Percentiles rank a stretch among this genome's conserved stretches.
phyloP scores from a whole-genome alignment of 176 grass and related monocot species.

The Oryza officinalis region DNA sequence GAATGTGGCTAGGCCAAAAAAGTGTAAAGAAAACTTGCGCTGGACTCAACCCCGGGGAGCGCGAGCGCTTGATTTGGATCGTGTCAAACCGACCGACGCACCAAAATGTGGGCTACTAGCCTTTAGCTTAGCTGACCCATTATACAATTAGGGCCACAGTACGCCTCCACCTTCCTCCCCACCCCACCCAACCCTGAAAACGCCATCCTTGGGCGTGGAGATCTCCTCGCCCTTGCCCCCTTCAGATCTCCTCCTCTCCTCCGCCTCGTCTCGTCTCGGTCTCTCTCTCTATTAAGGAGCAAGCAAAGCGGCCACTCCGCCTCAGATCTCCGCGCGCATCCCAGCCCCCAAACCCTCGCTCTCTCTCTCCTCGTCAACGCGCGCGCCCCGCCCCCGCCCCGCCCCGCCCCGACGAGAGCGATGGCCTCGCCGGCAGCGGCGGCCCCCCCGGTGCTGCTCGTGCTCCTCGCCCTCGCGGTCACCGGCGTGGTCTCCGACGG shows the following conservation, averaged over 20 bases:
- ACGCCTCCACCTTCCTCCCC: conserved; percentile 35
- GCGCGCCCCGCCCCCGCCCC: not conserved
- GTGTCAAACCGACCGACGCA: conserved; percentile 53
- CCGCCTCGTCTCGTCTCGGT: not conserved
- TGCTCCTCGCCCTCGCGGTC: conserved; percentile 55
- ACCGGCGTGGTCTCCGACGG: conserved; percentile 66
- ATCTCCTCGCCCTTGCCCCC: not conserved
- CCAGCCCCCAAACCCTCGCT: conserved; percentile 22
- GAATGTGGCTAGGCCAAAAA: conserved; percentile 15
- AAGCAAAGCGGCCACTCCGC: conserved; percentile 25
- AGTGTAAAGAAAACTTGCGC: conserved; percentile 34
- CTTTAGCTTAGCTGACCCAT: conserved; percentile 31
- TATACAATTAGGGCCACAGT: not conserved
- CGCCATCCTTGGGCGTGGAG: conserved; percentile 1
- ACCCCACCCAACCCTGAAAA: conserved; percentile 32
- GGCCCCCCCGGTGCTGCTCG: conserved; percentile 42
- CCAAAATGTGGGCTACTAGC: conserved; percentile 33
- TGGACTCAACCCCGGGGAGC: conserved; percentile 30
- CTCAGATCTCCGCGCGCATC: conserved; percentile 42
- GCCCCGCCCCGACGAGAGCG: conserved; percentile 32
- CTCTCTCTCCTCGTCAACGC: no score
- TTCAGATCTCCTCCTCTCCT: conserved; percentile 14
- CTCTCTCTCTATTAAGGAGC: conserved; percentile 48
- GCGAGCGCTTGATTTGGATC: not conserved
- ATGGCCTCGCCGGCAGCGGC: conserved; percentile 56